phyloP scores from a whole-genome alignment of 1,139 yeast genomes.

The Nakaseomyces sp. region DNA sequence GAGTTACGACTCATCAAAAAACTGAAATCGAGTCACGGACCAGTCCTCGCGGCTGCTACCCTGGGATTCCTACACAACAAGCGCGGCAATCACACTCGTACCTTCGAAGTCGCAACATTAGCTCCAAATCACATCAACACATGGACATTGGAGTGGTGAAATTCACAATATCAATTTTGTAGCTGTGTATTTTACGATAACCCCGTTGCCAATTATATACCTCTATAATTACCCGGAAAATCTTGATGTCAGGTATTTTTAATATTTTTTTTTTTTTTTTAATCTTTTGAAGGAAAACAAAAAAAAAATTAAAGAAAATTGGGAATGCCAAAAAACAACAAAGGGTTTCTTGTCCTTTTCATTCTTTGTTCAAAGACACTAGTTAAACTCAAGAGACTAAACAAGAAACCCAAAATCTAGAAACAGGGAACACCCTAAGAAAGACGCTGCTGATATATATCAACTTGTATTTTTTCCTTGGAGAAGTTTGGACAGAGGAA shows the following conservation, averaged over 20 bases:
- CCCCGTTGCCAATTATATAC: neutral
- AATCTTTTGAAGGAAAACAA: neutral
- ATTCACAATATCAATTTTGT: neutral
- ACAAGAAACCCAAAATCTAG: too few relatives aligned
- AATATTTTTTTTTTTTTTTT: neutral
- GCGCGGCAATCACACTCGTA: neutral
- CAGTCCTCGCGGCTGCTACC: slow-evolving; percentile 13
- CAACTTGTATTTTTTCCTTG: too few relatives aligned
- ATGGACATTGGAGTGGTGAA: slow-evolving; percentile 2
- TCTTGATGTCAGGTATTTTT: neutral
- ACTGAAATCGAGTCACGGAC: slow-evolving; percentile 17
- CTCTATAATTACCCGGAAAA: slow-evolving; percentile 2
- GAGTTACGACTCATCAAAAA: slow-evolving; percentile 14
- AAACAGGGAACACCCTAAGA: too few relatives aligned
- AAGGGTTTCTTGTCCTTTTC: too few relatives aligned
- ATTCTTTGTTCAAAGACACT: neutral
- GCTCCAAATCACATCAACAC: neutral
- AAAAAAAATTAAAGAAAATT: neutral
- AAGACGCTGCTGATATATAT: too few relatives aligned
- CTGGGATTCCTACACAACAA: neutral
- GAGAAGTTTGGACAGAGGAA: too few relatives aligned
- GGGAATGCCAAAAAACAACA: slow-evolving; percentile 1
- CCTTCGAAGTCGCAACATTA: neutral
- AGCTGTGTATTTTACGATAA: neutral
- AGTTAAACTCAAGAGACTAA: neutral